Evolutionary conservation across 169 alveolate species (phyloP), one percentile per base, ranked within the genome.

Genomic region (Eimeria sp.): DNA sequence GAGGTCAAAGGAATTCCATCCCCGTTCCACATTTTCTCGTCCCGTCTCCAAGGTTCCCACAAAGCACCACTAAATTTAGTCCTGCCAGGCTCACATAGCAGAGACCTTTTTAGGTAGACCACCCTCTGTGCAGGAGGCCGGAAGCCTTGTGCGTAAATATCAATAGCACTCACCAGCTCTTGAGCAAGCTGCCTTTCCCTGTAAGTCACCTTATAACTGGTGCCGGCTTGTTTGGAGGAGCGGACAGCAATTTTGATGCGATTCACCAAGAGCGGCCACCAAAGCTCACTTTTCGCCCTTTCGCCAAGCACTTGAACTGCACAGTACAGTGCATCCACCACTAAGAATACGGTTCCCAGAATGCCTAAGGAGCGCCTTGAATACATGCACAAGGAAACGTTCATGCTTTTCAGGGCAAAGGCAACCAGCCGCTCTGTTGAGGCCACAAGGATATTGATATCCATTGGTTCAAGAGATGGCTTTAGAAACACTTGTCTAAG

Each of bases 11-110:
- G 20, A 6, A 6, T 40, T 23, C 11, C 18, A 37, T 10, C 9
- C 13, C 20, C 37, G 10, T n/a, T 80, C 72, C 71, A 80, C 71
- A 30, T 10, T 9, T 3, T 20, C 11, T 80, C 89, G 49, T 80
- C 89, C 27, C n/a, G 9, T 54, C 89, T 52, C 89, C 89, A 80
- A 43, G 68, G 68, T 10, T 80, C 72, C 89, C 89, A 80, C 1
- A 49, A 6, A 18, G 10, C 25, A 27, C 54, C 11, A 20, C 30
- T 14, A 16, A 46, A 49, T 56, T 46, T 54, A 14, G 46, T 46
- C 43, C 14, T 30, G 89, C 64, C 89, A n/a, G 43, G 52, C 25
- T 80, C 54, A 80, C 89, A 80, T 23, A 80, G 16, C 49, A 80
- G 89, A n/a, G 64, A 54, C 25, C 89, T 14, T 49, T 80, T 80